Conservation (phyloP, 768 basidiomycete species). For the Lentinula guzmanii region DNA sequence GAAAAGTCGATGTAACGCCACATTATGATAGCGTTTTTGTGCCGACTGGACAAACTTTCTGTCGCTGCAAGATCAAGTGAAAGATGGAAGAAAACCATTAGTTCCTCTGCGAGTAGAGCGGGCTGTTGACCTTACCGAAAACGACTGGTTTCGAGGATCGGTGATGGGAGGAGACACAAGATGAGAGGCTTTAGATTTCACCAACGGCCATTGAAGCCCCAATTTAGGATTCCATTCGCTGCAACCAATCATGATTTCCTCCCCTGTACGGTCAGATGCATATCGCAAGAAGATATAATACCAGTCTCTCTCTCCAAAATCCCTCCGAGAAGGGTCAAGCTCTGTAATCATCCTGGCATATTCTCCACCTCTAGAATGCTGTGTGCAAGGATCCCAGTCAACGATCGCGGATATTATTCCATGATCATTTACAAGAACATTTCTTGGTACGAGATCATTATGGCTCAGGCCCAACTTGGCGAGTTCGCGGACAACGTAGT, state of each 20-base stretch:
- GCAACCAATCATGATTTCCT: background rate
- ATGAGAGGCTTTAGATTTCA: background rate
- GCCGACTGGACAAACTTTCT: too few species aligned
- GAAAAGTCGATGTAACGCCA: too few species aligned
- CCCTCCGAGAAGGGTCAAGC: background rate
- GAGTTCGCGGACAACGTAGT: background rate
- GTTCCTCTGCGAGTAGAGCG: too few species aligned
- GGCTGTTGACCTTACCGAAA: background rate
- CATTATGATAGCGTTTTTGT: too few species aligned
- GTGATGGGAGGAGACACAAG: background rate
- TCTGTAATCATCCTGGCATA: background rate
- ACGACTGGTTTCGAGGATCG: background rate
- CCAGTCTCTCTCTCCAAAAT: background rate
- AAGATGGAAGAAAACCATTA: too few species aligned
- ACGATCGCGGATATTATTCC: background rate
- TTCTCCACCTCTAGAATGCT: background rate
- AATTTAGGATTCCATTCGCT: background rate
- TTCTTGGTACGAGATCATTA: background rate
- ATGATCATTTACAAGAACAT: background rate
- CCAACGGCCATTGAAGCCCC: background rate
- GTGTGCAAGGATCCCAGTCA: slow-evolving; percentile 1
- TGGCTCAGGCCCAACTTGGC: background rate
- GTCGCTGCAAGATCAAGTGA: too few species aligned
- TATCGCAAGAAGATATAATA: background rate
- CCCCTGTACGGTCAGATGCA: background rate